Evolutionary conservation across 805 yeast species (phyloP).

Genomic region (Yamadazyma philogaea): DNA sequence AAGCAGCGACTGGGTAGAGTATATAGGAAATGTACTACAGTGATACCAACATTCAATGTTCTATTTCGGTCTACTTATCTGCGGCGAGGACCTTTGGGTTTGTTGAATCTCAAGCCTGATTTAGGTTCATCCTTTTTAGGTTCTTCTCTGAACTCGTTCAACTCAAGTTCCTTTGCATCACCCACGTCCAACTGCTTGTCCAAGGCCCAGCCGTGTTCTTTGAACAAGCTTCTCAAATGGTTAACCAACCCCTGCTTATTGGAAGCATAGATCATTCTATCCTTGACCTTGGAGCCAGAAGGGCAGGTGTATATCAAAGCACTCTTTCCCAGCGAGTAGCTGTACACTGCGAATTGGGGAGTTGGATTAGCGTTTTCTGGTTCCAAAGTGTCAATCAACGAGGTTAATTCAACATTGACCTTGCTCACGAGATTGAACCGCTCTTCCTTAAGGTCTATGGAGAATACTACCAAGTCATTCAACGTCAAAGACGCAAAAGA

Average conservation of each 20-base stretch:
- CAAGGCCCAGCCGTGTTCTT: constrained; percentile 22
- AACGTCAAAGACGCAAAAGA: constrained; percentile 21
- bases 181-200: constrained; percentile 64
- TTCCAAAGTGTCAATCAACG: constrained; percentile 21
- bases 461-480: constrained; percentile 41
- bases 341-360: constrained; percentile 55
- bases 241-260: constrained; percentile 61
- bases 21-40: not conserved
- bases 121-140: constrained; percentile 13
- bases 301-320: constrained; percentile 87
- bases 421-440: constrained; percentile 24
- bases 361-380: constrained; percentile 21
- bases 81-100: constrained; percentile 71
- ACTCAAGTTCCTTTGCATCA: constrained; percentile 65
- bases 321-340: constrained; percentile 31
- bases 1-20: not conserved
- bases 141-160: constrained; percentile 39
- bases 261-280: constrained; percentile 90
- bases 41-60: no score
- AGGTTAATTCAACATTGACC: constrained; percentile 17
- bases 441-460: constrained; percentile 51
- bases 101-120: constrained; percentile 40
- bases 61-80: constrained; percentile 19
- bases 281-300: constrained; percentile 81
- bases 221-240: constrained; percentile 40